These are phyloP conservation scores for Acephala macrosclerotiorum DNA, from an alignment of 2,329 filamentous ascomycete species.

Conservation along the genomic window DNA sequence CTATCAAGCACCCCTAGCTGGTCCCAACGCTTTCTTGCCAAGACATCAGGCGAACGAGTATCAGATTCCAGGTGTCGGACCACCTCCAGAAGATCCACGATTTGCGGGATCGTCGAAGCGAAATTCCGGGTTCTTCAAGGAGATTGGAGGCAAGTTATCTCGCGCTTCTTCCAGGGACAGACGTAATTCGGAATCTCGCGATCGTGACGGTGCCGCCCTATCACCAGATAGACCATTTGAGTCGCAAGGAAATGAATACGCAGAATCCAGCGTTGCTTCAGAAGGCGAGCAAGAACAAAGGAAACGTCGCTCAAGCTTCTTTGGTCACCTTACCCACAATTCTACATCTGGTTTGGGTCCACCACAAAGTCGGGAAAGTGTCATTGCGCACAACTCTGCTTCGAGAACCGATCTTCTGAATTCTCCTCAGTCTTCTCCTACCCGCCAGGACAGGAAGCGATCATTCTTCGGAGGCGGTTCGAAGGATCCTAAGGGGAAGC, in stretches of 20 bases:
- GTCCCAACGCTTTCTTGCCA: conserved; percentile 47
- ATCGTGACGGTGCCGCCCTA: conserved; percentile 19
- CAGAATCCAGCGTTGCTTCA: conserved; percentile 50
- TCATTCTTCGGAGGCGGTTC: conserved; percentile 47
- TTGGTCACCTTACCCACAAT: conserved; percentile 41
- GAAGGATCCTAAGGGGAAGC: conserved; percentile 35
- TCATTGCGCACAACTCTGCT: conserved; percentile 39
- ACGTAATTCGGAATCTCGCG: conserved; percentile 31
- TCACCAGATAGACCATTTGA: conserved; percentile 27
- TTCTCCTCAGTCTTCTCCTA: conserved; percentile 29
- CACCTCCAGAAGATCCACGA: conserved; percentile 47
- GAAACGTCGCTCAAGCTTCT: conserved; percentile 51
- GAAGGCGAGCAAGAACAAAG: conserved; percentile 49
- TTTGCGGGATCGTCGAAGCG: conserved; percentile 29
- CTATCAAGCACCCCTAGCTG: conserved; percentile 39
- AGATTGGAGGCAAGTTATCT: conserved; percentile 54
- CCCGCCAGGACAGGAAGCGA: conserved; percentile 47
- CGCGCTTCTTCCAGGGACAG: conserved; percentile 40
- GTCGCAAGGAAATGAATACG: conserved; percentile 48
- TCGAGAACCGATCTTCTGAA: conserved; percentile 40
- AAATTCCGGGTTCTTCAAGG: conserved; percentile 58
- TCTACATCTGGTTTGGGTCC: conserved; percentile 34
- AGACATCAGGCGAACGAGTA: conserved; percentile 51
- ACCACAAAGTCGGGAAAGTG: conserved; percentile 44
- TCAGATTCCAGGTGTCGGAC: conserved; percentile 47